Conservation (phyloP, 371 early-diverging fungal species). For the Basidiobolus meristosporus region DNA sequence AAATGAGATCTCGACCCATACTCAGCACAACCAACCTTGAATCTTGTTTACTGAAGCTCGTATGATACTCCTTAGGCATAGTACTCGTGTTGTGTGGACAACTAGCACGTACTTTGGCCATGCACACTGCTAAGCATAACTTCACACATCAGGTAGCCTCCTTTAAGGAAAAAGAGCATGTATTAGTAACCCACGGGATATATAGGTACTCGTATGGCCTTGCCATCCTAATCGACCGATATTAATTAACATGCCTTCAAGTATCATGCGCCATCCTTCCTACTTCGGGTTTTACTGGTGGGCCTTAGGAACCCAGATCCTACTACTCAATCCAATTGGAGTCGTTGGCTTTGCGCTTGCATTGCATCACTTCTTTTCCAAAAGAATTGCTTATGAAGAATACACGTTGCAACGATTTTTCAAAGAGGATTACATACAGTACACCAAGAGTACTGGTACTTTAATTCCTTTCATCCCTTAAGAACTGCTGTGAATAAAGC, state of each 20-base stretch:
- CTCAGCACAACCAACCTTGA: not conserved
- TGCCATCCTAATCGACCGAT: not conserved
- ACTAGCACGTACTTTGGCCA: slow-evolving; percentile 42
- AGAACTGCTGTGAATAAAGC: not conserved
- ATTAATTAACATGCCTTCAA: slow-evolving; percentile 2
- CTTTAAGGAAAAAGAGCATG: slow-evolving; percentile 37
- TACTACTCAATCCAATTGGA: slow-evolving; percentile 55
- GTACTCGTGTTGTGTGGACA: slow-evolving; percentile 39
- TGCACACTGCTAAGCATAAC: slow-evolving; percentile 60
- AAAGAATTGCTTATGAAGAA: slow-evolving; percentile 63
- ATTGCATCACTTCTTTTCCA: slow-evolving; percentile 45
- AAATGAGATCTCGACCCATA: not conserved
- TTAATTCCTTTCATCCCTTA: slow-evolving; percentile 23
- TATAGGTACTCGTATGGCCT: slow-evolving; percentile 25
- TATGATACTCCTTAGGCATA: slow-evolving; percentile 18
- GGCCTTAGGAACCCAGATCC: slow-evolving; percentile 49
- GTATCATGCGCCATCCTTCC: slow-evolving; percentile 69
- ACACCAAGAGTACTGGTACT: slow-evolving; percentile 17
- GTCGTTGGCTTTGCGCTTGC: slow-evolving; percentile 31
- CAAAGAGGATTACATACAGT: slow-evolving; percentile 41
- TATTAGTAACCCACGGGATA: slow-evolving; percentile 54
- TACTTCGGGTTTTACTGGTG: slow-evolving; percentile 81
- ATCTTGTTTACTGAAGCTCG: not conserved
- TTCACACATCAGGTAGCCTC: slow-evolving; percentile 60
- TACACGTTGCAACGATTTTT: slow-evolving; percentile 48